Evolutionary conservation across 306 rosid genomes (phyloP), one percentile per base, ranked within the genome.

Genomic region (Senna tora): DNA sequence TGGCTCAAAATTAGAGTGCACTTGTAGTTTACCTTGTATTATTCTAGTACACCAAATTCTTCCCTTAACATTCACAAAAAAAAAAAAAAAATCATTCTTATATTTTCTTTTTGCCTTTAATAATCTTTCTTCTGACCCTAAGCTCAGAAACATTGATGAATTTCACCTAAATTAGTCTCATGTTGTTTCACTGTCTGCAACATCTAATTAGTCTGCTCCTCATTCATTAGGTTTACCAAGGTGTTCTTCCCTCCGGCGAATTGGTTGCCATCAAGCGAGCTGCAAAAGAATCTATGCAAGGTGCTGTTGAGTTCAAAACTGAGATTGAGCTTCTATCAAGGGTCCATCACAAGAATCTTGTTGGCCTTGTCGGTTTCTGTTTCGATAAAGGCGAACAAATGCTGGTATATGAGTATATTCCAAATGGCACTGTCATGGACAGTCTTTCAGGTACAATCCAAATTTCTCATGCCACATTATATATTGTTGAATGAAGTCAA

Each of bases 321-420:
- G 97, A 92, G 85, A 88, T 92, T 75, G 97, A 89, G 74, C 91
- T 92, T 64, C 83, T 92, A 36, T 92, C 97, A 32, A 86, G 97
- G 62, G 96, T 89, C 57, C 97, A 92, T 59, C 97, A 92, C 52
- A 91, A 77, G 65, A 91, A 91, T 78, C 86, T 91, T 14, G 97
- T 91, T 42, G 54, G 80, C 69, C 92, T 92, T 25, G 13, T 83
- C 2, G 97, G 97, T 36, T 92, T 86, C 73, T 89, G 92, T 77
- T 84, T 77, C 38, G 96, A 86, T 21, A 75, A 74, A 79, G 96
- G 89, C 21, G 97, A 89, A 80, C 97, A 92, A 72, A 87, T 92
- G 77, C 58, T 92, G 76, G 77, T 92, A 15, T 92, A 92, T 38
- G 93, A 92, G 79, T 86, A 79, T 69, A 45, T 89, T 69, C 74